Base-by-base conservation (phyloP, 139 green algal genomes). In the Edaphochlamys debaryana region DNA sequence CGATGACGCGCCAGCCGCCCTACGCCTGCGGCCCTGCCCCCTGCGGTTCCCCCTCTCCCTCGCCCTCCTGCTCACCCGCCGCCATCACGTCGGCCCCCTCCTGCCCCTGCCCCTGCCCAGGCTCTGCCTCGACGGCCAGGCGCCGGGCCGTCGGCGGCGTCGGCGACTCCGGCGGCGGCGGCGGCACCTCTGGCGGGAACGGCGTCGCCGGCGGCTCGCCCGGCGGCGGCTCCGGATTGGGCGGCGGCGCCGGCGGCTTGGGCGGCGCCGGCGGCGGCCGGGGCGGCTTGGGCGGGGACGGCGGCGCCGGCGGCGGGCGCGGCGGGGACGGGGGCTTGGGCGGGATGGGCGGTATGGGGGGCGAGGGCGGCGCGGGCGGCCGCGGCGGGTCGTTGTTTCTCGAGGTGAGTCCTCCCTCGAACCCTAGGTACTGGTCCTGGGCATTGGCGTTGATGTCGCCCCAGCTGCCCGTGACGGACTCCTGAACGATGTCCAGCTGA, bases 401-500 rank as follows among this genome's bases (percentile, higher is more conserved):
- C 36, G 69, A 58, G 30, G 56, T 29, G 11, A 86, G 37, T 5
- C 68, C 68, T 15, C 79, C 79, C 34, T 79, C 41, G 25, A 79
- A 77, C 23, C 69, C 54, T 23, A 64, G 40, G 29, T 67, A 79
- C 50, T 86, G 79, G 29, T 25, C 32, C 30, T 54, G 19, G 3
- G 79, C 45, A 37, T 79, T 54, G 7, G 25, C 19, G 20, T n/a
- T 54, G 6, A 77, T 52, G 15, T 27, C 34, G 20, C 48, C 17
- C 75, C 75, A 81, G 62, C 75, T 72, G 29, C 5, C 20, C 15
- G 62, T 9, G 19, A 81, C 41, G 75, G 36, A 72, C 37, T n/a
- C 23, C 13, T 81, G 63, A 58, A 81, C 60, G n/a, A 50, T 64
- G 41, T 81, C 34, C 63, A 70, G 69, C 60, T 81, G 25, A 6